phyloP scores from a whole-genome alignment of 495 filamentous ascomycete species.

The Immersiella caudata region DNA sequence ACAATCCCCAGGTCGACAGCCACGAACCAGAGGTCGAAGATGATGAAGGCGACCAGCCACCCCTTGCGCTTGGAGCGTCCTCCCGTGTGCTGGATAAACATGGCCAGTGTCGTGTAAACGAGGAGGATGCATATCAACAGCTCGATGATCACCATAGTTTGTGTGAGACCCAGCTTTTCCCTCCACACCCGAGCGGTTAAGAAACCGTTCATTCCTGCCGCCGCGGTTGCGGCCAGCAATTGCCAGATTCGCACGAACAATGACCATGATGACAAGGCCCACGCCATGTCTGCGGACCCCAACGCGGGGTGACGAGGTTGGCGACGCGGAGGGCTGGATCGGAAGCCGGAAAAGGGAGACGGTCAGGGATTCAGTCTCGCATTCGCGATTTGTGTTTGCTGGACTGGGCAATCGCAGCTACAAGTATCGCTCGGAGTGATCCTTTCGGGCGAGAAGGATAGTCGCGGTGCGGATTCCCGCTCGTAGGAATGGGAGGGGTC shows the following conservation, averaged over 20 bases:
- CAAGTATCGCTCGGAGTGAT: not conserved
- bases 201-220: constrained; percentile 42
- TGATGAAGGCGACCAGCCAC: constrained; percentile 33
- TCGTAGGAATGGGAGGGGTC: not conserved
- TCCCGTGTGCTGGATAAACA: constrained; percentile 38
- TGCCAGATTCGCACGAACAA: constrained; percentile 38
- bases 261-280: constrained; percentile 40
- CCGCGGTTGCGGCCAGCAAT: constrained; percentile 33
- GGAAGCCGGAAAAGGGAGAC: not conserved
- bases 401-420: constrained; percentile 10
- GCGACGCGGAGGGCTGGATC: not conserved
- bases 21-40: constrained; percentile 36
- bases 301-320: constrained; percentile 24
- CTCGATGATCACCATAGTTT: constrained; percentile 38
- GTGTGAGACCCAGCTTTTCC: constrained; percentile 31
- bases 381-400: not conserved
- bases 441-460: not conserved
- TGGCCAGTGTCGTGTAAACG: constrained; percentile 39
- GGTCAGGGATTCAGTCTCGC: not conserved
- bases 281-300: constrained; percentile 32
- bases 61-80: constrained; percentile 29
- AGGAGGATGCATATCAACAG: constrained; percentile 38
- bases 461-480: not conserved
- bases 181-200: constrained; percentile 36
- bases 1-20: constrained; percentile 37